phyloP scores from a whole-genome alignment of 1,284 basidiomycete genomes.

The Ceratobasidium sp. region DNA sequence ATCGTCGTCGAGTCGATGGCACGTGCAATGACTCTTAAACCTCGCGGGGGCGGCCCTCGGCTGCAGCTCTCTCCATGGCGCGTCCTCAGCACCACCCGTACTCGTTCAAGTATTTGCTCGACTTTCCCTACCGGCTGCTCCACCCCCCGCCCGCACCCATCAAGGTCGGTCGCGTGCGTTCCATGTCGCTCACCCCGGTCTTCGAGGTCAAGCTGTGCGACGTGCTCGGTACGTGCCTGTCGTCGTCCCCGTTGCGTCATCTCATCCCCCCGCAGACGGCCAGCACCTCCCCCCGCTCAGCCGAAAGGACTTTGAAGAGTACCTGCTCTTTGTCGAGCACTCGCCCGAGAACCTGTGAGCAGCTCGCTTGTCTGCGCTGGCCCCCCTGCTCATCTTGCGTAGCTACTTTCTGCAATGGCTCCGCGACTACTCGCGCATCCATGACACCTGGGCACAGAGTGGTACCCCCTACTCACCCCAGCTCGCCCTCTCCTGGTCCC shows the following conservation, averaged over 20 bases:
- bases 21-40: background rate
- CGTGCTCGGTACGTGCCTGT: slow-evolving; percentile 32
- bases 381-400: background rate
- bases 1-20: background rate
- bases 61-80: slow-evolving; percentile 11
- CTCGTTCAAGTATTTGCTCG: slow-evolving; percentile 26
- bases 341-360: slow-evolving; percentile 44
- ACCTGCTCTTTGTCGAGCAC: slow-evolving; percentile 43
- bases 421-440: slow-evolving; percentile 37
- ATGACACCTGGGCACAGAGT: slow-evolving; percentile 12
- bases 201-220: slow-evolving; percentile 39
- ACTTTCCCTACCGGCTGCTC: slow-evolving; percentile 40
- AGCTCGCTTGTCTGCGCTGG: no score
- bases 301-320: slow-evolving; percentile 45
- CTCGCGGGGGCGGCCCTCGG: background rate
- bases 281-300: slow-evolving; percentile 44
- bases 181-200: slow-evolving; percentile 15
- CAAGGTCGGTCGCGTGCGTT: slow-evolving; percentile 41
- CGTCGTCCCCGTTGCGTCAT: background rate
- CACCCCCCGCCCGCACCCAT: slow-evolving; percentile 42
- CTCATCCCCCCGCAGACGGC: slow-evolving; percentile 18
- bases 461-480: slow-evolving; percentile 13
- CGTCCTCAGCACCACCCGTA: slow-evolving; percentile 42
- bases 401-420: slow-evolving; percentile 45
- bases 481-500: slow-evolving; percentile 71